A percentile compares a stretch with the other conserved stretches of the same genome.
Conservation (phyloP, 129 eudicot species). For the Smallanthus sonchifolius region DNA sequence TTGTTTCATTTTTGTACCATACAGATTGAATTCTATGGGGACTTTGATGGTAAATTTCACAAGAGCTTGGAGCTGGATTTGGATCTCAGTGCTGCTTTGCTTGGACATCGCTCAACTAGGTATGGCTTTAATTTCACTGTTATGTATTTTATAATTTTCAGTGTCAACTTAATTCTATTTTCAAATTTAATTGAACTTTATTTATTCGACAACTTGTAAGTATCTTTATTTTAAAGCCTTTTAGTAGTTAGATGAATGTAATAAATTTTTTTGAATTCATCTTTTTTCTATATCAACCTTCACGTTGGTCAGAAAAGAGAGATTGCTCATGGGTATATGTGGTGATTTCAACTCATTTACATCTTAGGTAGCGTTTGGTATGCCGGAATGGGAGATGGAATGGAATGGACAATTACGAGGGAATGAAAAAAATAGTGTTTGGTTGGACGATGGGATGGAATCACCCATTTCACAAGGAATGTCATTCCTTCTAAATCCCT, state of each 20-base stretch:
- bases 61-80: slow-evolving; percentile 71
- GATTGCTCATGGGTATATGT: neutral
- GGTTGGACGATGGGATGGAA: too few species aligned
- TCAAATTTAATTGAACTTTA: neutral
- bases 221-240: neutral
- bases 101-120: slow-evolving; percentile 95
- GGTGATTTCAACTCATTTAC: neutral
- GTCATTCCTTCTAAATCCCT: too few species aligned
- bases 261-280: neutral
- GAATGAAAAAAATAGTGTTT: too few species aligned
- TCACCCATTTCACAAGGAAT: too few species aligned
- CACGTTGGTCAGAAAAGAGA: neutral
- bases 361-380: neutral
- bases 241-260: neutral
- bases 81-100: slow-evolving; percentile 85
- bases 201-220: neutral
- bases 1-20: neutral
- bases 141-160: neutral
- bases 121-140: slow-evolving; percentile 10
- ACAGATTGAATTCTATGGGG: slow-evolving; percentile 93
- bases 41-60: slow-evolving; percentile 93
- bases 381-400: too few species aligned
- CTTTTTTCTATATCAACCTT: neutral
- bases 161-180: neutral
- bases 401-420: too few species aligned